Base-by-base conservation (phyloP, 116 monocot genomes). In the Cymodocea nodosa region DNA sequence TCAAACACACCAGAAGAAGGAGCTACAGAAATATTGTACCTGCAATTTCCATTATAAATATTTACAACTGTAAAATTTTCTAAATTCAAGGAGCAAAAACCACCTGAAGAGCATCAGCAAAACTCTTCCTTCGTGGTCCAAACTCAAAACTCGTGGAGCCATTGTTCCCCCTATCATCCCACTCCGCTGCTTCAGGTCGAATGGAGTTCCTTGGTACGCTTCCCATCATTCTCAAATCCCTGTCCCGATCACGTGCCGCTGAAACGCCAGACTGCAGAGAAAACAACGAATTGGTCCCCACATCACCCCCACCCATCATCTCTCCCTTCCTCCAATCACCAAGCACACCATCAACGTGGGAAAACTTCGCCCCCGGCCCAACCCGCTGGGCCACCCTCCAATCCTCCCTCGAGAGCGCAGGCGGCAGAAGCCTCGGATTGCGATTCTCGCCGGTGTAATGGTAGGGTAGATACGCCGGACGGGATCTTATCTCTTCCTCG, bases 401-500 rank as follows among this genome's bases (percentile, higher is more conserved):
- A 49, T 76, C 80, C 76, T 73, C 76, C 65, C 69, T 59, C 8
- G 73, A 80, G 23, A 75, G 57, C 52, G 60, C 9, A 11, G 73
- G 59, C 15, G 70, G 81, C 9, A 83, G 81, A 8, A 87, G 17
- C 56, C 81, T 69, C 23, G 83, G 83, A 60, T 78, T 81, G 36
- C 73, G n/a, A 37, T 83, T 78, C 61, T 69, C 83, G 23, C 74
- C 71, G 2, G 81, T 74, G 62, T 86, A 84, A 34, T 84, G 84
- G 54, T 90, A 81, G 16, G 75, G 60, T 50, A 79, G 63, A 18
- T 90, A 90, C 4, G 62, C 83, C 9, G 81, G 90, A 50, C 79
- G 74, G 0, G 78, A 70, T 44, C 81, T 63, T 51, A 83, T 67
- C 51, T 73, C 77, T 52, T 83, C 80, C 9, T 83, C 87, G 5